Conservation (phyloP, 176 grass and related monocot species). For the Areca catechu region DNA sequence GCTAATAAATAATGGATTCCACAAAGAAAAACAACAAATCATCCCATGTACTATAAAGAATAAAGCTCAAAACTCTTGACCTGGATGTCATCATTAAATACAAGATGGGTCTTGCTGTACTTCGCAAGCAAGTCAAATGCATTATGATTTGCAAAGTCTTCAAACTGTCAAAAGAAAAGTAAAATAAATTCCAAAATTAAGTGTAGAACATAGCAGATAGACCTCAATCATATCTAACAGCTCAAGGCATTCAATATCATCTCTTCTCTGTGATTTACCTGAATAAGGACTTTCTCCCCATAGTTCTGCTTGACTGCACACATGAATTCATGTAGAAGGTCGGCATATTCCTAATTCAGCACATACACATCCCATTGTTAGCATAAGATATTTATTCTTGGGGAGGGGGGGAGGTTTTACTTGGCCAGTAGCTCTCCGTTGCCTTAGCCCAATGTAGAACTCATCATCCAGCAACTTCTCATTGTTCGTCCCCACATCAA, state of each 20-base stretch:
- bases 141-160: slow-evolving; percentile 99
- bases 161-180: slow-evolving; percentile 53
- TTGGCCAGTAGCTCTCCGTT: slow-evolving; percentile 80
- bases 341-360: slow-evolving; percentile 64
- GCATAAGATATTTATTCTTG: too few relatives aligned
- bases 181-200: too few relatives aligned
- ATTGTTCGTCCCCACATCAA: slow-evolving; percentile 97
- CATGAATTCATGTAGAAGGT: slow-evolving; percentile 93
- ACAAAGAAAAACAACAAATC: slow-evolving; percentile 11
- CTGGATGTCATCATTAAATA: slow-evolving; percentile 99
- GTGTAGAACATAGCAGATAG: too few relatives aligned
- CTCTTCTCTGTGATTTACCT: slow-evolving; percentile 32
- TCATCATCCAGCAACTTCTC: slow-evolving; percentile 77
- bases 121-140: slow-evolving; percentile 92
- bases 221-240: background rate
- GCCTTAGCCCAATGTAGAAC: slow-evolving; percentile 87
- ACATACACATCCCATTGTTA: too few relatives aligned
- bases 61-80: slow-evolving; percentile 27
- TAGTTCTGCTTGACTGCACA: slow-evolving; percentile 80
- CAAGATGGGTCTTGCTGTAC: slow-evolving; percentile 96
- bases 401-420: slow-evolving; percentile 22
- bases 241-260: slow-evolving; percentile 5
- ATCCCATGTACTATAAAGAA: background rate
- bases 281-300: slow-evolving; percentile 94
- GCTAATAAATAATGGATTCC: slow-evolving; percentile 5